Percentiles rank a stretch among this genome's conserved stretches.
Conservation (phyloP, 495 filamentous ascomycete species). For the Penicillium turbatum region DNA sequence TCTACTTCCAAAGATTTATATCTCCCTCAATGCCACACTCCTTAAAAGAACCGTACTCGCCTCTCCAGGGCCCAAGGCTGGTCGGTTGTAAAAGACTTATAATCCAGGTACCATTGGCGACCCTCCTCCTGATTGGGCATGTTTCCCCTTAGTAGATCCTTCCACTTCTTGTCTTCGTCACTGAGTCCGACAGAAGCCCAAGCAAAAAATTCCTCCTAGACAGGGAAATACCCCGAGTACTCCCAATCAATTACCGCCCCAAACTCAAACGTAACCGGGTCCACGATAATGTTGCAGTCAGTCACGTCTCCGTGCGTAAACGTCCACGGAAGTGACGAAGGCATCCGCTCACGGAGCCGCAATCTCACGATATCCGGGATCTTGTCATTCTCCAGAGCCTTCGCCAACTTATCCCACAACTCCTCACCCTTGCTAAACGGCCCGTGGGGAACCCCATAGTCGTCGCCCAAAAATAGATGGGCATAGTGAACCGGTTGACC, state of each 20-base stretch:
- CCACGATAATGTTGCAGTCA: constrained; percentile 30
- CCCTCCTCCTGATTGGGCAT: constrained; percentile 20
- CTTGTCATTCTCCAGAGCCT: constrained; percentile 1
- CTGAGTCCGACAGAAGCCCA: constrained; percentile 3
- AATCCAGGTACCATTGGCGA: background rate
- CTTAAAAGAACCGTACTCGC: background rate
- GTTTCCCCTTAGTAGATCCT: constrained; percentile 16
- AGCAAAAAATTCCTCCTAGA: constrained; percentile 36
- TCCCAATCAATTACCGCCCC: constrained; percentile 36
- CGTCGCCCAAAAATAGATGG: background rate
- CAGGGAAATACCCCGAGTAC: constrained; percentile 27
- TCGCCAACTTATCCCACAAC: constrained; percentile 25
- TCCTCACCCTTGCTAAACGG: constrained; percentile 22
- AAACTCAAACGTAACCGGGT: constrained; percentile 14
- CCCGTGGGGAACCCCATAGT: constrained; percentile 8
- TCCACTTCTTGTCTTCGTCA: constrained; percentile 19
- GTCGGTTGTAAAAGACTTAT: background rate
- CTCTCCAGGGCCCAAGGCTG: background rate
- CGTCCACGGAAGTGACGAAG: constrained; percentile 23
- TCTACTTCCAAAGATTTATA: background rate
- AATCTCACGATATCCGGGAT: constrained; percentile 15
- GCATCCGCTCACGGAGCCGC: constrained; percentile 21
- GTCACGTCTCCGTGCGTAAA: constrained; percentile 30
- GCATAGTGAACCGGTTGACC: background rate
- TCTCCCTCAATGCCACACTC: background rate